phyloP scores from a whole-genome alignment of 345 rosid species.

The Populus tremula region DNA sequence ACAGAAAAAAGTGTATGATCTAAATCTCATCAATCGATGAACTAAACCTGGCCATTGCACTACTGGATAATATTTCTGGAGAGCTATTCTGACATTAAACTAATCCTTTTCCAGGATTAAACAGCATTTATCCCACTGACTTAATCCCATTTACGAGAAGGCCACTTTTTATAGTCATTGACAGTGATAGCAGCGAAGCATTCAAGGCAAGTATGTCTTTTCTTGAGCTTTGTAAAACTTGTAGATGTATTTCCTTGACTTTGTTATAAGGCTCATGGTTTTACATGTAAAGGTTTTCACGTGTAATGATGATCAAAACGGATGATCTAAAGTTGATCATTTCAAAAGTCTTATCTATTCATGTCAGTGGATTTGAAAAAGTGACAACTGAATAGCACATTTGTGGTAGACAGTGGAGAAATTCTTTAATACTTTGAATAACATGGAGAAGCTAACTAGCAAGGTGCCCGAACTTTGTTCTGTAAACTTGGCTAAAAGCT shows the following conservation, averaged over 20 bases:
- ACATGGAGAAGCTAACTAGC: background rate
- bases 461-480: no score
- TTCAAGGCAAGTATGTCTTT: slow-evolving; percentile 53
- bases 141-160: slow-evolving; percentile 87
- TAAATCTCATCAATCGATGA: background rate
- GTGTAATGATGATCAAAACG: background rate
- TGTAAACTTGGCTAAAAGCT: background rate
- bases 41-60: background rate
- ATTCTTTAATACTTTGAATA: slow-evolving; percentile 1
- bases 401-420: background rate
- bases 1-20: background rate
- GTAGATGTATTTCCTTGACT: background rate
- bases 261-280: slow-evolving; percentile 11
- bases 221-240: slow-evolving; percentile 1
- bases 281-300: background rate
- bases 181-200: slow-evolving; percentile 67
- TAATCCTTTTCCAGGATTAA: slow-evolving; percentile 54
- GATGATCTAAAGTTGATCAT: background rate
- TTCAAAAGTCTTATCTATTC: background rate
- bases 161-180: slow-evolving; percentile 75
- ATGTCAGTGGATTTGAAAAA: background rate
- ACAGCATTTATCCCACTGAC: slow-evolving; percentile 78
- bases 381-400: background rate
- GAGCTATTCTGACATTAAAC: slow-evolving; percentile 12
- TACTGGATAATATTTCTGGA: background rate